Evolutionary conservation across 1,284 basidiomycete species (phyloP), one percentile per base, ranked within the genome.

Genomic region (Pascua guehoae): DNA sequence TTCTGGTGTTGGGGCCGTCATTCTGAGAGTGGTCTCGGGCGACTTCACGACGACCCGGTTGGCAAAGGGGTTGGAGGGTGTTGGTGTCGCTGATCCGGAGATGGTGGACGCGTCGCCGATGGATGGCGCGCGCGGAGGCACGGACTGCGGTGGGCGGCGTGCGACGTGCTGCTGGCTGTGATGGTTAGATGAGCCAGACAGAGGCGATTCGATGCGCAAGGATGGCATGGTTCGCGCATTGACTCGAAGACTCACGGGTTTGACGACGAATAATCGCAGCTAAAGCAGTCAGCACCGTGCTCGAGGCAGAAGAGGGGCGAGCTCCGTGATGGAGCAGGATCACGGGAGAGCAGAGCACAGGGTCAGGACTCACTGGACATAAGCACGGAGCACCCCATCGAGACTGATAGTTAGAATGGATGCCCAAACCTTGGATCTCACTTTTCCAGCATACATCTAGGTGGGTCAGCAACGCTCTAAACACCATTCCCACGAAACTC

Each of bases 371-470:
- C 42, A 68, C 68, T 79, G 77, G 12, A 80, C 78, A 52, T 78
- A 80, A 14, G 79, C 79, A 37, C 79, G 61, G n/a, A 77, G 65
- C 11, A 80, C 70, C 0, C 76, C 75, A 49, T 76, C 75, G 5
- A 80, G 65, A 49, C 76, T 76, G 42, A 2, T 32, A 41, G 54
- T 61, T 39, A 60, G 58, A 37, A 18, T 12, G 14, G 42, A 32
- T 37, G 14, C 14, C n/a, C 49, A 17, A 54, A 48, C 46, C 15
- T 32, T 32, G 24, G 24, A 24, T 51, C 65, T 63, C 53, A 68
- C 71, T 72, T 67, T 58, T 72, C 69, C 39, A 75, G 57, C 54
- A 73, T 63, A 61, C 70, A 71, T 60, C 70, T 72, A 4, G 24
- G 50, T 12, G 16, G 7, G 52, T 55, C 48, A 57, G 52, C 37